Base-by-base conservation (phyloP, 352 stramenopile genomes). In the Aphanomyces astaci region DNA sequence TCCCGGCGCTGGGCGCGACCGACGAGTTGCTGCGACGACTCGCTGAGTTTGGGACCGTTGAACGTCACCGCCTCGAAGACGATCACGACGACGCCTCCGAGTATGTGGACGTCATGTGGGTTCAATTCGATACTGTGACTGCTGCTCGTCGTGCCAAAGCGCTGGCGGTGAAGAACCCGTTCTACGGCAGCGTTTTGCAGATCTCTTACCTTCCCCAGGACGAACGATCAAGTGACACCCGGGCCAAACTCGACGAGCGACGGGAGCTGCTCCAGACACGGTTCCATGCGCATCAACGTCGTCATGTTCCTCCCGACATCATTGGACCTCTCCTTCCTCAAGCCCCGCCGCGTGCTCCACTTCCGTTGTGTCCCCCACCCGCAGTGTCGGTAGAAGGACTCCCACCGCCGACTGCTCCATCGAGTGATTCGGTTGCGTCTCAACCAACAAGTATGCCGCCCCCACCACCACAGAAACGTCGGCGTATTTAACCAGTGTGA, bases 41-140 rank as follows among this genome's bases (percentile, higher is more conserved):
- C 49, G 80, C 78, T 67, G 69, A 81, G 2, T 89, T 85, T 55
- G 79, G 81, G 48, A 72, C 73, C 24, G 64, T 89, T 19, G 77
- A 73, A 62, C 78, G 80, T 53, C 78, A 82, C 68, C 79, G 72
- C 48, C 48, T 86, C 45, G 66, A 86, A 15, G 78, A 88, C 56
- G 76, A 86, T 56, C 60, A 63, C 24, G 73, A 82, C 40, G 80
- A 88, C 62, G 75, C 36, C 46, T 55, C 73, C 19, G 51, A 70
- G 15, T 92, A 88, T 66, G 84, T 76, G 1, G 78, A 92, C 55
- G 72, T 76, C 1, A 64, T 92, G 15, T 90, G 81, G 82, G 67
- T 92, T 28, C 65, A 89, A 53, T 92, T 88, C 72, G 82, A 88
- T 72, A 88, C 77, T 30, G 78, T 88, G 32, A 88, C 87, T 64